Evolutionary conservation across 768 basidiomycete genomes (phyloP).

Genomic region (Suillus ampliporus): DNA sequence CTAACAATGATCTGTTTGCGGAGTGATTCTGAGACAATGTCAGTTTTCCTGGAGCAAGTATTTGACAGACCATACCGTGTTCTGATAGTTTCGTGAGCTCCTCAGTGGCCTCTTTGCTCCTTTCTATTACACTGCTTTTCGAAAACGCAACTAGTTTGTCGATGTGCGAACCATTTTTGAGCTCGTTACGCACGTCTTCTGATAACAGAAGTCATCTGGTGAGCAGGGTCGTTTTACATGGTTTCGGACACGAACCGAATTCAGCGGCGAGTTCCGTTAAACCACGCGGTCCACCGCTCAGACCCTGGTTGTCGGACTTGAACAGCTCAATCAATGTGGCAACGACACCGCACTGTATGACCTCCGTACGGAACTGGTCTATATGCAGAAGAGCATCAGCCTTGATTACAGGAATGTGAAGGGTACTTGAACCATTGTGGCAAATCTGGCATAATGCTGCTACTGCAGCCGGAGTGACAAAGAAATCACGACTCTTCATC

Average conservation of each 20-base stretch:
- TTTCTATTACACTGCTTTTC: background rate
- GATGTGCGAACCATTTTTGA: background rate
- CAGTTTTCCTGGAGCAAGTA: background rate
- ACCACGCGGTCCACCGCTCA: background rate
- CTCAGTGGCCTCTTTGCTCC: background rate
- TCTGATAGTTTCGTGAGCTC: background rate
- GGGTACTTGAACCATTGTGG: conserved; percentile 20
- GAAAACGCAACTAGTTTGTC: background rate
- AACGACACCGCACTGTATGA: conserved; percentile 23
- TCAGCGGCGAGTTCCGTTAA: background rate
- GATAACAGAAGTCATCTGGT: background rate
- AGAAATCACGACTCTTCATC: conserved; percentile 30
- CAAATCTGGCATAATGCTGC: conserved; percentile 31
- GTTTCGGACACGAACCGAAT: background rate
- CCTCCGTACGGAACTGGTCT: conserved; percentile 28
- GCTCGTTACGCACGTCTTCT: background rate
- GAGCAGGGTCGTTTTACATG: background rate
- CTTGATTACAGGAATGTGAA: background rate
- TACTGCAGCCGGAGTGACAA: conserved; percentile 33
- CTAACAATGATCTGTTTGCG: background rate
- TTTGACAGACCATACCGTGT: background rate
- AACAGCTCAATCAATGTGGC: conserved; percentile 27
- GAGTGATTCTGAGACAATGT: background rate
- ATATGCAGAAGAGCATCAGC: conserved; percentile 6
- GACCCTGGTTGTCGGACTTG: background rate